phyloP scores from a whole-genome alignment of 192 early-diverging fungal genomes.

The Martensiomyces pterosporus region DNA sequence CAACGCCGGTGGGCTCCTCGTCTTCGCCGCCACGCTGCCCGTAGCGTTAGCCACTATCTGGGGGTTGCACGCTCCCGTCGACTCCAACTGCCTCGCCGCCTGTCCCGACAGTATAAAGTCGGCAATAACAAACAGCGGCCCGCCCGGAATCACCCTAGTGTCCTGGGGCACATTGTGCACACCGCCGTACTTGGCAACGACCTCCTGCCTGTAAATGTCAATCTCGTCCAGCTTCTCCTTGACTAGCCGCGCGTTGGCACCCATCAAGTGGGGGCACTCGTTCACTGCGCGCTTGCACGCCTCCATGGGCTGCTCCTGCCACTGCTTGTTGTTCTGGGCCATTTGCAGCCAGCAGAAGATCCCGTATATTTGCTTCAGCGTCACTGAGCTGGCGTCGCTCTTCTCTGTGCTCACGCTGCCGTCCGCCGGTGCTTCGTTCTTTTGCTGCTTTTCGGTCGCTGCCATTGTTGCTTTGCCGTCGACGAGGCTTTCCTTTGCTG shows the following conservation, averaged over 20 bases:
- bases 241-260: conserved; percentile 7
- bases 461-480: background rate
- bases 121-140: conserved; percentile 31
- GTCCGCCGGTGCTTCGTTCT: background rate
- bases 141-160: conserved; percentile 17
- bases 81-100: background rate
- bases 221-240: conserved; percentile 11
- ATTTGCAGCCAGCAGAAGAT: conserved; percentile 40
- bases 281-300: conserved; percentile 16
- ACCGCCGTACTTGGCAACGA: conserved; percentile 5
- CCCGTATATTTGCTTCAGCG: conserved; percentile 36
- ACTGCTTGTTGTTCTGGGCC: conserved; percentile 14
- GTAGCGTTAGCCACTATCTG: conserved; percentile 6
- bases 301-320: conserved; percentile 10
- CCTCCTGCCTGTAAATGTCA: conserved; percentile 2
- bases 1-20: no score
- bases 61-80: background rate
- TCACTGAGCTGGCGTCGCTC: conserved; percentile 1
- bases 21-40: background rate
- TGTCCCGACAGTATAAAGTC: conserved; percentile 16
- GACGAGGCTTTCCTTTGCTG: background rate
- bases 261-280: conserved; percentile 24
- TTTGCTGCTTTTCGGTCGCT: background rate
- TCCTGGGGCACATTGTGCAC: conserved; percentile 19
- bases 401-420: no score